Percentiles rank a stretch among this genome's conserved stretches.
These are phyloP conservation scores for Lentinula aciculospora DNA, from an alignment of 768 basidiomycete species.

Conservation along the genomic window DNA sequence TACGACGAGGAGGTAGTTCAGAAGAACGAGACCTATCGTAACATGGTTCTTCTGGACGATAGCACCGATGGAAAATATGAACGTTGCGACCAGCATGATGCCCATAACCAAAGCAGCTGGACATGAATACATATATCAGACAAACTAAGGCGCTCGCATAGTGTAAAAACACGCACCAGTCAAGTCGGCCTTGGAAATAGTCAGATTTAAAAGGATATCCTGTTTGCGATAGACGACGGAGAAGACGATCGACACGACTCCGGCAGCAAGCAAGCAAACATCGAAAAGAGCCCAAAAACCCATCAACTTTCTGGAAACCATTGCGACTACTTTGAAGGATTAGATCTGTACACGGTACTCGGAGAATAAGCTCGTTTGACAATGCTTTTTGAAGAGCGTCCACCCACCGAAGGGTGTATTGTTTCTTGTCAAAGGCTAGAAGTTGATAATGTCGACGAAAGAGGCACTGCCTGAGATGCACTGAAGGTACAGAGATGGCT, in stretches of 20 bases:
- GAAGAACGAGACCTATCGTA: constrained; percentile 62
- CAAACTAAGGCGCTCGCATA: not conserved
- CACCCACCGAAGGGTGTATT: not conserved
- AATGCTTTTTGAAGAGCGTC: not conserved
- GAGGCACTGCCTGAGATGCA: constrained; percentile 48
- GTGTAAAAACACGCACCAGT: constrained; percentile 35
- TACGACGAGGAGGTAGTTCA: constrained; percentile 69
- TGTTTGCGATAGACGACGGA: constrained; percentile 68
- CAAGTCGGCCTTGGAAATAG: constrained; percentile 52
- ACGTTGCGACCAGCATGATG: constrained; percentile 59
- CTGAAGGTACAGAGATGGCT: constrained; percentile 33
- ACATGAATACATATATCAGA: constrained; percentile 2
- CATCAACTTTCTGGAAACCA: constrained; percentile 71
- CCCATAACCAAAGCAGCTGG: constrained; percentile 71
- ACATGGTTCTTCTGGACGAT: constrained; percentile 66
- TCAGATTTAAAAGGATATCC: constrained; percentile 70
- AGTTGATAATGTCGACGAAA: constrained; percentile 5
- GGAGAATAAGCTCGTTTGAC: not conserved
- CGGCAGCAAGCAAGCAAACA: constrained; percentile 64
- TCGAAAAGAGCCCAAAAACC: constrained; percentile 71
- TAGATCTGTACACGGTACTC: constrained; percentile 3
- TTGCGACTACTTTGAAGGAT: constrained; percentile 27
- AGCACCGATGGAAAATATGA: constrained; percentile 64
- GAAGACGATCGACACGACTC: constrained; percentile 55
- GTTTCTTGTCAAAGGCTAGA: not conserved